Conservation (phyloP, 2,329 filamentous ascomycete species). For the Meredithiella fracta region DNA sequence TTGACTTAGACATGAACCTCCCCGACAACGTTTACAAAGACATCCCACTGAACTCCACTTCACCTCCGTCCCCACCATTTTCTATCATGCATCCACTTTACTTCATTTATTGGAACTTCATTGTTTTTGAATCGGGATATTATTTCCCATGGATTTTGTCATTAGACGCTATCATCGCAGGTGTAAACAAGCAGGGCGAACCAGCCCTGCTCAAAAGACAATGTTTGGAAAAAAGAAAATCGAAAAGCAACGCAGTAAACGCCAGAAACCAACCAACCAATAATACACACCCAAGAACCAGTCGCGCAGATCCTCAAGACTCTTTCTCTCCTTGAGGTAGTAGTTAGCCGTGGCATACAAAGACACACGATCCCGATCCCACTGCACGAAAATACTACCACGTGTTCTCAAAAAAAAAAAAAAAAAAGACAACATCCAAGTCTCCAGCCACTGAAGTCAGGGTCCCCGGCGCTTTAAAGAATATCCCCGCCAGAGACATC, state of each 20-base stretch:
- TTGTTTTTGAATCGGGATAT: background rate
- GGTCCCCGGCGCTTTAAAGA: too few species aligned
- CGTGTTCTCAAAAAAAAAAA: too few species aligned
- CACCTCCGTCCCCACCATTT: background rate
- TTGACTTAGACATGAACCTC: too few species aligned
- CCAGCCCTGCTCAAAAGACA: background rate
- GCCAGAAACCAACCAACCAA: background rate
- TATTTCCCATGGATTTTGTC: background rate
- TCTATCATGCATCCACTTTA: background rate
- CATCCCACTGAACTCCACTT: background rate
- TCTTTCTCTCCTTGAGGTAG: too few species aligned
- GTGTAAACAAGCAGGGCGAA: background rate
- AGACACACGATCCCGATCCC: too few species aligned
- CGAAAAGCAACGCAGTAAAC: background rate
- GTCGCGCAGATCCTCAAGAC: too few species aligned
- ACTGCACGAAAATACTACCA: too few species aligned
- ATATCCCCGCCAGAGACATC: too few species aligned
- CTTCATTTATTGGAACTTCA: background rate
- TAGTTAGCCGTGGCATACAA: too few species aligned
- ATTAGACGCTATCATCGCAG: background rate
- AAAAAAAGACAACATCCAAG: too few species aligned
- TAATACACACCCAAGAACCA: background rate
- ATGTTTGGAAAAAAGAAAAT: background rate
- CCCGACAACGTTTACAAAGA: background rate
- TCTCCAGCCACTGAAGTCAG: too few species aligned